phyloP scores from a whole-genome alignment of 257 asterid genomes.

The Avicennia marina region DNA sequence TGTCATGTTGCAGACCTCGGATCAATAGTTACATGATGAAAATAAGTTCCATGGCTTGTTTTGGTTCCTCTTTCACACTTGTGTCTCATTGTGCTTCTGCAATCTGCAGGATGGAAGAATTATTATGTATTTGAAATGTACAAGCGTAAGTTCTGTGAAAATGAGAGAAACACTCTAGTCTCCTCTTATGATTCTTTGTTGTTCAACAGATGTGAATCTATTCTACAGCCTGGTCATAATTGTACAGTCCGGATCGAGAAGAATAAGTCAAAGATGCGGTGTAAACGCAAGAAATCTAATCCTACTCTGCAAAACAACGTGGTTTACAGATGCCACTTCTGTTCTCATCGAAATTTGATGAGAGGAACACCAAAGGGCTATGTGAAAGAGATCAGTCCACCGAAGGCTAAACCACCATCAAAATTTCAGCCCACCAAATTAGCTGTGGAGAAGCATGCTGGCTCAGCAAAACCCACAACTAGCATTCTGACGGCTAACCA shows the following conservation, averaged over 20 bases:
- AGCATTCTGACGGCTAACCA: constrained; percentile 1
- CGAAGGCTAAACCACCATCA: constrained; percentile 28
- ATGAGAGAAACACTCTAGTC: not conserved
- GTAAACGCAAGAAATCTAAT: constrained; percentile 31
- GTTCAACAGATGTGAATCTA: constrained; percentile 59
- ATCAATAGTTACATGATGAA: too few relatives aligned
- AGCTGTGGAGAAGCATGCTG: constrained; percentile 9
- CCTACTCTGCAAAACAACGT: constrained; percentile 38
- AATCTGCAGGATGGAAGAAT: too few relatives aligned
- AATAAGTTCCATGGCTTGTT: not conserved
- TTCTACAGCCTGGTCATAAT: constrained; percentile 65
- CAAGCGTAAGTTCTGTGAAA: not conserved
- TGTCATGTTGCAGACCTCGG: too few relatives aligned
- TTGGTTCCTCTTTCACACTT: not conserved
- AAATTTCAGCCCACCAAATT: constrained; percentile 17
- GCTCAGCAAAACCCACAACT: constrained; percentile 7
- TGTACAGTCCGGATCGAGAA: constrained; percentile 56
- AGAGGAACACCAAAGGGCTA: constrained; percentile 69
- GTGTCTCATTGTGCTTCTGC: not conserved
- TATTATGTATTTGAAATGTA: not conserved
- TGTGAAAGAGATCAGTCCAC: constrained; percentile 45
- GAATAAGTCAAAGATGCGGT: constrained; percentile 29
- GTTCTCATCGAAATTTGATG: constrained; percentile 55
- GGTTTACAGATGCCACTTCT: constrained; percentile 61
- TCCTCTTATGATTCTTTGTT: constrained; percentile 17